Evolutionary conservation across 345 rosid genomes (phyloP).

Genomic region (Moricandia arvensis): DNA sequence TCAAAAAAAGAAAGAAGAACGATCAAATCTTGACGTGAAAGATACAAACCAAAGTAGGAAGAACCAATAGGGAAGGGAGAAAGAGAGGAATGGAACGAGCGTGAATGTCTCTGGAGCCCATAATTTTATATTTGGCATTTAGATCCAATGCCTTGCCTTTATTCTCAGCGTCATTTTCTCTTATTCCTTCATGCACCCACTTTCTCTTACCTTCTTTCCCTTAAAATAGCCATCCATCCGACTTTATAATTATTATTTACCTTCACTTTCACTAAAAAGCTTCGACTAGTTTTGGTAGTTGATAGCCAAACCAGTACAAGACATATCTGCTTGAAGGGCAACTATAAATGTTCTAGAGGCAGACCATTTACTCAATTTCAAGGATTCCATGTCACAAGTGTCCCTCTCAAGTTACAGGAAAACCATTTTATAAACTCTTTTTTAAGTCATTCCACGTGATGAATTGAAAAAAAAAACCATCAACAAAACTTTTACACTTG

Average conservation of each 20-base stretch:
- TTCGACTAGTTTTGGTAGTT: not conserved
- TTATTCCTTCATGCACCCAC: constrained; percentile 24
- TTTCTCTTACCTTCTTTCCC: not conserved
- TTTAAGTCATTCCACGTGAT: not conserved
- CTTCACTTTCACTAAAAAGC: not conserved
- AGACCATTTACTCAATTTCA: too few species aligned
- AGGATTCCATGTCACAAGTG: not conserved
- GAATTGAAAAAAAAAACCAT: not conserved
- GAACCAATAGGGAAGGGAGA: not conserved
- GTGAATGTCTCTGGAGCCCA: constrained; percentile 30
- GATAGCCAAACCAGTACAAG: not conserved
- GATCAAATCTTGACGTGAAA: too few species aligned
- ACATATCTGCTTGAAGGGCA: not conserved
- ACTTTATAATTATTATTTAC: not conserved
- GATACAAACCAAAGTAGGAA: not conserved
- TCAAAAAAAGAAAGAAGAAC: too few species aligned
- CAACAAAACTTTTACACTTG: not conserved
- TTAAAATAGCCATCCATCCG: not conserved
- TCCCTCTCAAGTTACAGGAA: not conserved
- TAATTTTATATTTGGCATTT: not conserved
- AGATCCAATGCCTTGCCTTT: not conserved
- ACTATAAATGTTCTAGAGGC: not conserved
- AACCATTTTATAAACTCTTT: not conserved
- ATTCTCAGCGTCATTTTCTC: constrained; percentile 29
- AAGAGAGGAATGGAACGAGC: constrained; percentile 24